These are phyloP conservation scores for Acer negundo DNA, from an alignment of 345 rosid species.

Conservation along the genomic window DNA sequence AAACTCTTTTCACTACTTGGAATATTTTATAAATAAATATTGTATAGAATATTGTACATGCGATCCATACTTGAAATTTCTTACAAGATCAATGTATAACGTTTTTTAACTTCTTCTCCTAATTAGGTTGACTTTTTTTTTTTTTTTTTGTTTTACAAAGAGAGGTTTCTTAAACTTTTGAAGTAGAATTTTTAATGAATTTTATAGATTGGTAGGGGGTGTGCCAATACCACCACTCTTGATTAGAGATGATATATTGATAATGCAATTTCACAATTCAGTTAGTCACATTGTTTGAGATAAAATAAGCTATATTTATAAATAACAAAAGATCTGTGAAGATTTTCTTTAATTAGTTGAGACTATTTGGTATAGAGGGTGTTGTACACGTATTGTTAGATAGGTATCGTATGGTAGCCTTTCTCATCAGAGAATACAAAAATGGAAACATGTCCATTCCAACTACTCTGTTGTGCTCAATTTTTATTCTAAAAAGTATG, in stretches of 20 bases:
- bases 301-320: no score
- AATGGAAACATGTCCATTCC: not conserved
- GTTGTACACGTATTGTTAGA: not conserved
- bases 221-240: no score
- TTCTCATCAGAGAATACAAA: not conserved
- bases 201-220: no score
- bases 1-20: not conserved
- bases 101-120: not conserved
- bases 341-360: not conserved
- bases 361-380: not conserved
- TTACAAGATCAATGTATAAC: not conserved
- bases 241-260: no score
- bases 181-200: no score
- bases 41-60: not conserved
- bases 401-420: not conserved
- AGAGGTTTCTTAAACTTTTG: not conserved
- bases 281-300: accelerated
- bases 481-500: not conserved
- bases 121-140: no score
- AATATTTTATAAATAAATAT: not conserved
- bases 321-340: not conserved
- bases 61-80: not conserved
- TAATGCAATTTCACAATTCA: no score
- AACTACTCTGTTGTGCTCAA: not conserved
- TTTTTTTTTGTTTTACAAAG: not conserved